Conservation (phyloP, 805 yeast species). For the Starmera quercuum region DNA sequence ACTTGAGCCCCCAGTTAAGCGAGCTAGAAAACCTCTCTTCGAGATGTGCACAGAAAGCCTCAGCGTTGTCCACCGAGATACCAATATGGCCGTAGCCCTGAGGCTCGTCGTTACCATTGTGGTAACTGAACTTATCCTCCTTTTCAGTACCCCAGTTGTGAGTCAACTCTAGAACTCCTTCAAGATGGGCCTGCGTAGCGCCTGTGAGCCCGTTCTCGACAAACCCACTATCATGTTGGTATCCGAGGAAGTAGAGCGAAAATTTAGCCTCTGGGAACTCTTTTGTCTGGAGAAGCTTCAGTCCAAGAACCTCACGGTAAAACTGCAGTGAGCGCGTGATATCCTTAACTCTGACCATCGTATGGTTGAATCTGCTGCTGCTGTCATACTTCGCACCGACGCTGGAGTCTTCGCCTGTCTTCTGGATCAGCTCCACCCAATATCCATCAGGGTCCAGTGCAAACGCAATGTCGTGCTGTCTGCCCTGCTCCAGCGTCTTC, state of each 20-base stretch:
- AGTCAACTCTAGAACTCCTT: constrained; percentile 81
- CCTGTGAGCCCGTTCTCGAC: constrained; percentile 33
- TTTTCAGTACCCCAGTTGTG: constrained; percentile 94
- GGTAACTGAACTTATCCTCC: constrained; percentile 69
- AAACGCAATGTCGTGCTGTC: constrained; percentile 90
- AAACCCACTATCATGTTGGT: constrained; percentile 37
- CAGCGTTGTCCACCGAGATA: constrained; percentile 59
- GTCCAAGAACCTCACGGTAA: constrained; percentile 73
- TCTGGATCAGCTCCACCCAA: constrained; percentile 87
- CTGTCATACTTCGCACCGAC: constrained; percentile 21
- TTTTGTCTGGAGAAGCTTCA: constrained; percentile 55
- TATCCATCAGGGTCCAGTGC: constrained; percentile 94
- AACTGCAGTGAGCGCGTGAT: constrained; percentile 68
- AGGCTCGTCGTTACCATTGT: constrained; percentile 71
- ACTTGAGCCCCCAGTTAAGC: constrained; percentile 55
- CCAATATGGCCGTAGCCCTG: constrained; percentile 88
- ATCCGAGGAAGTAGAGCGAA: constrained; percentile 81
- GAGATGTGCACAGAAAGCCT: constrained; percentile 41
- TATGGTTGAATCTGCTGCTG: constrained; percentile 64
- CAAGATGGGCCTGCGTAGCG: constrained; percentile 34
- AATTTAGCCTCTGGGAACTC: constrained; percentile 68
- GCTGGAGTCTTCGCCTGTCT: constrained; percentile 33
- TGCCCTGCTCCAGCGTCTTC: constrained; percentile 81
- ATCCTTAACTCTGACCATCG: constrained; percentile 91
- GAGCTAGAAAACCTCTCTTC: constrained; percentile 37